A percentile compares a stretch with the other conserved stretches of the same genome.
Conservation (phyloP, 805 yeast genomes). For the Maudiozyma turicensis region DNA sequence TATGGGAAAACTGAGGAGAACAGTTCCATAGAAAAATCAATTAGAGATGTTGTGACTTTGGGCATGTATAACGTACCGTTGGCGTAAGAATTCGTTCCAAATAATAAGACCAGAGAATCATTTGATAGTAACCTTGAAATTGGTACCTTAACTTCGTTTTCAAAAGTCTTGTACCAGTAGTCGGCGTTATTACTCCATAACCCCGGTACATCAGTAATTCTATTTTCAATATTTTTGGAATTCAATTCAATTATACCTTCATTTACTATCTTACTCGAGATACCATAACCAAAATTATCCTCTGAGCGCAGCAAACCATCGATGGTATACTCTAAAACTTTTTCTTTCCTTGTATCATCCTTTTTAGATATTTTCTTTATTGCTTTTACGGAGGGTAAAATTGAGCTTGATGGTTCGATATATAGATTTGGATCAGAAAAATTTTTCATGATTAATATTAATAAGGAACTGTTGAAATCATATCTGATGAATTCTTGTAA, state of each 20-base stretch:
- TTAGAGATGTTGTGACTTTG: slow-evolving; percentile 40
- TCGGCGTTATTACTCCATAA: slow-evolving; percentile 17
- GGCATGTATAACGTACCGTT: slow-evolving; percentile 27
- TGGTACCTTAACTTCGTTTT: slow-evolving; percentile 29
- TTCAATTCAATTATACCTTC: slow-evolving; percentile 32
- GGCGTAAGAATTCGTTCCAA: slow-evolving; percentile 13
- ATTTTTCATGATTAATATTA: slow-evolving; percentile 32
- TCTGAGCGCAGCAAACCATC: slow-evolving; percentile 21
- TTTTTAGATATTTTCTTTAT: slow-evolving; percentile 9
- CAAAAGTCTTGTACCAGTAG: slow-evolving; percentile 31
- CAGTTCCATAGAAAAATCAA: slow-evolving; percentile 73
- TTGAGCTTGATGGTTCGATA: slow-evolving; percentile 11
- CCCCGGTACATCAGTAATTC: slow-evolving; percentile 20
- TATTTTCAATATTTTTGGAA: slow-evolving; percentile 11
- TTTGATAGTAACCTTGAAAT: slow-evolving; percentile 33
- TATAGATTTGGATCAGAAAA: slow-evolving; percentile 38
- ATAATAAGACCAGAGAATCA: slow-evolving; percentile 33
- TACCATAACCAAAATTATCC: slow-evolving; percentile 41
- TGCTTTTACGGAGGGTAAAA: slow-evolving; percentile 7
- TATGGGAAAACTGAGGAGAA: slow-evolving; percentile 62
- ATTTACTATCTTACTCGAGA: slow-evolving; percentile 39
- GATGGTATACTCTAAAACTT: slow-evolving; percentile 12
- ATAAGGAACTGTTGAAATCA: slow-evolving; percentile 34
- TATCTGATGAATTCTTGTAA: slow-evolving; percentile 25
- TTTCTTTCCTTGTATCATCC: slow-evolving; percentile 11